Conservation (phyloP, 2,329 filamentous ascomycete genomes). For the Ophiostoma australiae region DNA sequence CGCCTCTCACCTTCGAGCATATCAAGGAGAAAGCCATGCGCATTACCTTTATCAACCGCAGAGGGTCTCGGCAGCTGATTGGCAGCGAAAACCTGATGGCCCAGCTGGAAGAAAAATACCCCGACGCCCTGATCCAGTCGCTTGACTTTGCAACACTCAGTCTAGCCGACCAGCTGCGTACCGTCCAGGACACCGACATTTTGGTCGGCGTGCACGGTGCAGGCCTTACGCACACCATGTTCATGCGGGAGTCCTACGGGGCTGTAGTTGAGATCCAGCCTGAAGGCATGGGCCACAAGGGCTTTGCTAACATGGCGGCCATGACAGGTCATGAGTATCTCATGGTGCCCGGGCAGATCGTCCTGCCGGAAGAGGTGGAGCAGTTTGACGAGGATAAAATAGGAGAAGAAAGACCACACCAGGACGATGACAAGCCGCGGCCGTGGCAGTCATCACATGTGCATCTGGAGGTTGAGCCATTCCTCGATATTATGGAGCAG, state of each 20-base stretch:
- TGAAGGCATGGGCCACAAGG: conserved; percentile 34
- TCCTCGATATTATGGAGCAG: conserved; percentile 24
- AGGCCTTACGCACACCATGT: conserved; percentile 41
- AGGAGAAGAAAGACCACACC: background rate
- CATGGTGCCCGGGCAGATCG: conserved; percentile 32
- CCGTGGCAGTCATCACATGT: conserved; percentile 24
- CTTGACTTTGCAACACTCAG: conserved; percentile 40
- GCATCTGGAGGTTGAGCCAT: conserved; percentile 21
- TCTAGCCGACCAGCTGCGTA: conserved; percentile 36
- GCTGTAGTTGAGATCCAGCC: conserved; percentile 43
- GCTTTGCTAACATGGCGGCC: conserved; percentile 42
- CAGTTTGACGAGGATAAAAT: background rate
- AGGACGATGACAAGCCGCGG: background rate
- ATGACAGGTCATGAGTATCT: conserved; percentile 39
- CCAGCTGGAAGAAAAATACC: conserved; percentile 11
- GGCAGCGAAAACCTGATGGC: conserved; percentile 32
- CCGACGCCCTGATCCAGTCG: conserved; percentile 20
- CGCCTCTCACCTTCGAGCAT: background rate
- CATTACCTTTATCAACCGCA: conserved; percentile 38
- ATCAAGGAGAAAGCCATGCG: conserved; percentile 23
- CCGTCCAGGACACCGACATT: conserved; percentile 38
- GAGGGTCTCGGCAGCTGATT: conserved; percentile 33
- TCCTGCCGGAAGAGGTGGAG: conserved; percentile 12
- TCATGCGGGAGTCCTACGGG: conserved; percentile 34
- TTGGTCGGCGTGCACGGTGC: conserved; percentile 44